Percentiles rank a stretch among this genome's conserved stretches.
Conservation (phyloP, 1,284 basidiomycete species). For the Inonotus obliquus region DNA sequence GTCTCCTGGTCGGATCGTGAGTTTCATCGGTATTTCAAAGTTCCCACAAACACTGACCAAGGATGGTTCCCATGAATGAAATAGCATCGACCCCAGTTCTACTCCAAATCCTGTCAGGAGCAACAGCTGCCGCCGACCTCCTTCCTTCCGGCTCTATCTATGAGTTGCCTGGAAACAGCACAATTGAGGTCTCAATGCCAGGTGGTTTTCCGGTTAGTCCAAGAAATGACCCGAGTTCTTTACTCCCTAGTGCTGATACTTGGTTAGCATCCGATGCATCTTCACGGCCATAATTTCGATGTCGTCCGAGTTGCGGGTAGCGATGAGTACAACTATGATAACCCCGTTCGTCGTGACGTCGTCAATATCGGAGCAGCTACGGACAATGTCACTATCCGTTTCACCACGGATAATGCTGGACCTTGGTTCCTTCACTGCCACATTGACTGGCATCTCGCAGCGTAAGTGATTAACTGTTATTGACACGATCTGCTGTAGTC, state of each 20-base stretch:
- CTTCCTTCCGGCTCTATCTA: constrained; percentile 43
- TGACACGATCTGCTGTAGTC: constrained; percentile 24
- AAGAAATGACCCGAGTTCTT: background rate
- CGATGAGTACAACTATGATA: constrained; percentile 30
- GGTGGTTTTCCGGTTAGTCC: constrained; percentile 30
- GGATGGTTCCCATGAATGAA: constrained; percentile 14
- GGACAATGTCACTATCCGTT: constrained; percentile 32
- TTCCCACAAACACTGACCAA: constrained; percentile 17
- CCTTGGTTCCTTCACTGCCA: constrained; percentile 48
- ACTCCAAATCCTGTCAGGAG: constrained; percentile 48
- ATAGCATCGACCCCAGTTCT: constrained; percentile 39
- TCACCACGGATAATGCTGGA: constrained; percentile 41
- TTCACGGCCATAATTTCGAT: constrained; percentile 32
- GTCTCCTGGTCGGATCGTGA: background rate
- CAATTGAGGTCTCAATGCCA: constrained; percentile 39
- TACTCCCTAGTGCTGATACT: background rate
- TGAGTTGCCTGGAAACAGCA: constrained; percentile 39
- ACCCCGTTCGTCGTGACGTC: constrained; percentile 36
- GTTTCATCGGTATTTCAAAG: background rate
- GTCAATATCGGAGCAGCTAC: constrained; percentile 28
- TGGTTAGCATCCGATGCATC: constrained; percentile 32
- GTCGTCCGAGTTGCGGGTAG: constrained; percentile 34
- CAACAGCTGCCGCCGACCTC: constrained; percentile 36
- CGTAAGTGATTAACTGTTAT: constrained; percentile 34
- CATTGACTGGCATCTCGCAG: constrained; percentile 41